These are phyloP conservation scores for Citrus mangshanensis DNA, from an alignment of 345 rosid species.

Conservation along the genomic window DNA sequence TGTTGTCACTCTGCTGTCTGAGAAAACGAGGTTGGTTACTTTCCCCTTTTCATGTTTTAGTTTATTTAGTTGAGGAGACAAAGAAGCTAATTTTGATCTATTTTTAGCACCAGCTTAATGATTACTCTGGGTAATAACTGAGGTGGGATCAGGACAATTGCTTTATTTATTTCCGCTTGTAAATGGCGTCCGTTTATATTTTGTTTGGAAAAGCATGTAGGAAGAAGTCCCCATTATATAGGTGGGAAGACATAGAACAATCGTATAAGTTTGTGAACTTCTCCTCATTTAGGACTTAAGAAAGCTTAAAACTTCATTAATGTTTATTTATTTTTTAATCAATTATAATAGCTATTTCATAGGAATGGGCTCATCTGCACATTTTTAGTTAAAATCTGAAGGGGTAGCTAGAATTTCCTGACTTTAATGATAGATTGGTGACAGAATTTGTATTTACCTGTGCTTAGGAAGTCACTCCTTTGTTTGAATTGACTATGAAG, in stretches of 20 bases:
- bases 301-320: not conserved
- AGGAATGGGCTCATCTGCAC: not conserved
- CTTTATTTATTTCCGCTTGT: not conserved
- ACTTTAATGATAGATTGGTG: not conserved
- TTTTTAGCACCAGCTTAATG: not conserved
- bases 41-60: not conserved
- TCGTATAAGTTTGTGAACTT: not conserved
- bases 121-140: not conserved
- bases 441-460: not conserved
- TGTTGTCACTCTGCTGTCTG: conserved; percentile 57
- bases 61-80: not conserved
- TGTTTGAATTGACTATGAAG: not conserved
- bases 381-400: not conserved
- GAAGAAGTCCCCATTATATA: not conserved
- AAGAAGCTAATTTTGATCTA: not conserved
- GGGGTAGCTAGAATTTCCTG: not conserved
- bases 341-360: not conserved
- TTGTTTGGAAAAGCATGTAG: not conserved
- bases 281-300: not conserved
- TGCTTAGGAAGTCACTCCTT: not conserved
- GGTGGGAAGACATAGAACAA: not conserved
- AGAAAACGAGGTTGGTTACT: conserved; percentile 64
- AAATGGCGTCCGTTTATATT: not conserved
- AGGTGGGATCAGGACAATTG: not conserved
- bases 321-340: not conserved